phyloP scores from a whole-genome alignment of 352 stramenopile species.

The Halophytophthora polymorphica region DNA sequence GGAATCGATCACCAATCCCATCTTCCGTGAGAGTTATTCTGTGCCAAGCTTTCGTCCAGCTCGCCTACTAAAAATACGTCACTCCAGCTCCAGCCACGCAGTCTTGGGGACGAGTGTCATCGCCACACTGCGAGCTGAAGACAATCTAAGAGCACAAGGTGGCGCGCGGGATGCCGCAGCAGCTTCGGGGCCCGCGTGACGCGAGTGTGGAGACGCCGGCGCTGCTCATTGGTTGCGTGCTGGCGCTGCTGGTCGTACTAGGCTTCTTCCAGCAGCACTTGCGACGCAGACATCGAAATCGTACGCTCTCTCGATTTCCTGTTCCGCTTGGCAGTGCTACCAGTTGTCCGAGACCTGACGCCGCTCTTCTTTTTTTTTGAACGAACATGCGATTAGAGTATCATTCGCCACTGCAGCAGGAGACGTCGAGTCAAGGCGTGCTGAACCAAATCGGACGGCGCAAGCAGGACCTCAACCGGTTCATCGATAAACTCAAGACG shows the following conservation, averaged over 20 bases:
- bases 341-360: no score
- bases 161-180: slow-evolving; percentile 6
- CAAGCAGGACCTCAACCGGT: slow-evolving; percentile 60
- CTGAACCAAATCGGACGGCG: slow-evolving; percentile 52
- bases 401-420: slow-evolving; percentile 38
- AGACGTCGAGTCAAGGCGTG: slow-evolving; percentile 26
- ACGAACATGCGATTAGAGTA: slow-evolving; percentile 24
- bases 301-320: slow-evolving; percentile 7
- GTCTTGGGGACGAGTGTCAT: no score
- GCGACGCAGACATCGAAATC: slow-evolving; percentile 22
- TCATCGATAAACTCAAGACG: slow-evolving; percentile 46
- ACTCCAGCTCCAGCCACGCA: no score
- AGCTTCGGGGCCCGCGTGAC: slow-evolving; percentile 30
- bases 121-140: no score
- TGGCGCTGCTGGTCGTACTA: slow-evolving; percentile 37
- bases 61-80: no score
- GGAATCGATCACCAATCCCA: no score
- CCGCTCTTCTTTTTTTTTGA: not conserved
- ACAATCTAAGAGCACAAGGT: no score
- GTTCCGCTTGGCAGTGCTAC: not conserved
- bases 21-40: no score
- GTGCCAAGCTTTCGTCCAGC: no score
- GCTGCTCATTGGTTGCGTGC: slow-evolving; percentile 37
- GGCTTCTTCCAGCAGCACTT: slow-evolving; percentile 35
- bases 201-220: slow-evolving; percentile 27